Conservation (phyloP, 2,329 filamentous ascomycete species). For the Aaosphaeria arxii region DNA sequence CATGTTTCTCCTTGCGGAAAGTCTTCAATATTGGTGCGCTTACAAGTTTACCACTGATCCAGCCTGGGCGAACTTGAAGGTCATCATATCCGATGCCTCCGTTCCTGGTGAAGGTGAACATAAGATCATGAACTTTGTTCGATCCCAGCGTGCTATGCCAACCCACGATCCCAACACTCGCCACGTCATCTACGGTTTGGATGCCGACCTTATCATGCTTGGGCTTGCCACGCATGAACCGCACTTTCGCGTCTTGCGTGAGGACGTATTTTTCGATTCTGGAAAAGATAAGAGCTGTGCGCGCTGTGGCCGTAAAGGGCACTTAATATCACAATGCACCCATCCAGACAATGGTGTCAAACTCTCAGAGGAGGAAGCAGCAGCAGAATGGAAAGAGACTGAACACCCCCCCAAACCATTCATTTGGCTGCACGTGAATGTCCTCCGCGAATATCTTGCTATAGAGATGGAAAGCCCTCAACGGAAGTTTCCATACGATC, state of each 20-base stretch:
- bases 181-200: conserved; percentile 96
- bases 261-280: conserved; percentile 94
- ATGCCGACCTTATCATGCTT: conserved; percentile 98
- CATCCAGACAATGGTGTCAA: conserved; percentile 54
- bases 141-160: conserved; percentile 85
- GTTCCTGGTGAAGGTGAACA: conserved; percentile 98
- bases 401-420: conserved; percentile 74
- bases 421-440: conserved; percentile 94
- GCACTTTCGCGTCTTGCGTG: conserved; percentile 90
- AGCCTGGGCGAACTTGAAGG: conserved; percentile 85
- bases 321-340: conserved; percentile 78
- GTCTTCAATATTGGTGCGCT: conserved; percentile 92
- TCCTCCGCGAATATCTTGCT: conserved; percentile 88
- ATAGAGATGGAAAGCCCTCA: conserved; percentile 82
- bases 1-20: conserved; percentile 91
- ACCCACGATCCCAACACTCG: conserved; percentile 95
- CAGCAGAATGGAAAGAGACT: conserved; percentile 37
- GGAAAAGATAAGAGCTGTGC: conserved; percentile 80
- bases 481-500: conserved; percentile 83
- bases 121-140: conserved; percentile 98
- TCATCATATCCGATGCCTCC: conserved; percentile 97
- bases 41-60: conserved; percentile 98
- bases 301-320: conserved; percentile 88
- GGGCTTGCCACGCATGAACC: conserved; percentile 96
- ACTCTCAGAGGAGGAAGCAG: conserved; percentile 76